Evolutionary conservation across 495 filamentous ascomycete species (phyloP).

Genomic region (Neohortaea acidophila): DNA sequence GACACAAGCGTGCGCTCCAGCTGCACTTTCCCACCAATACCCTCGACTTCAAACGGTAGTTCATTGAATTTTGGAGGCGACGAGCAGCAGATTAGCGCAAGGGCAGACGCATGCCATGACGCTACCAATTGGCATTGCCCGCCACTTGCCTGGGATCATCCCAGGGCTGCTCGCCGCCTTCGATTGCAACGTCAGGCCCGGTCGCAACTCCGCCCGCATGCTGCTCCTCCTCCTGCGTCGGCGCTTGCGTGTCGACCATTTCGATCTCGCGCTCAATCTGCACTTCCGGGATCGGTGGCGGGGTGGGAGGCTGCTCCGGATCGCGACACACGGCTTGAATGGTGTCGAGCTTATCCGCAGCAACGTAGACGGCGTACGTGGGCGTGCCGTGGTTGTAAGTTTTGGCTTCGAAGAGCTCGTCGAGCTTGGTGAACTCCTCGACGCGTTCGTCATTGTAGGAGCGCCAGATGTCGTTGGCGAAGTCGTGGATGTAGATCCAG

Average conservation of each 20-base stretch:
- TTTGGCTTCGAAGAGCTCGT: constrained; percentile 37
- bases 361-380: constrained; percentile 80
- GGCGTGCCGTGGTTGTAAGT: constrained; percentile 41
- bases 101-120: neutral
- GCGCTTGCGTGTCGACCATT: neutral
- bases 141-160: constrained; percentile 5
- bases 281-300: neutral
- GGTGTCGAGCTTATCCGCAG: constrained; percentile 43
- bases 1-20: no score
- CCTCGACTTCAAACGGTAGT: no score
- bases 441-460: constrained; percentile 88
- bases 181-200: constrained; percentile 1
- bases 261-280: neutral
- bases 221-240: no score
- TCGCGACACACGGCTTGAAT: constrained; percentile 46
- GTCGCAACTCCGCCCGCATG: neutral
- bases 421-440: constrained; percentile 43
- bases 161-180: constrained; percentile 3
- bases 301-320: constrained; percentile 4
- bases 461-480: constrained; percentile 64
- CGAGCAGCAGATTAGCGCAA: no score
- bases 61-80: no score
- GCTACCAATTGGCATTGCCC: neutral
- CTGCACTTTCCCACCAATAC: no score
- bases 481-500: constrained; percentile 93